A percentile compares a stretch with the other conserved stretches of the same genome.
phyloP scores from a whole-genome alignment of 139 green algal genomes.

The Chlorella sp. region DNA sequence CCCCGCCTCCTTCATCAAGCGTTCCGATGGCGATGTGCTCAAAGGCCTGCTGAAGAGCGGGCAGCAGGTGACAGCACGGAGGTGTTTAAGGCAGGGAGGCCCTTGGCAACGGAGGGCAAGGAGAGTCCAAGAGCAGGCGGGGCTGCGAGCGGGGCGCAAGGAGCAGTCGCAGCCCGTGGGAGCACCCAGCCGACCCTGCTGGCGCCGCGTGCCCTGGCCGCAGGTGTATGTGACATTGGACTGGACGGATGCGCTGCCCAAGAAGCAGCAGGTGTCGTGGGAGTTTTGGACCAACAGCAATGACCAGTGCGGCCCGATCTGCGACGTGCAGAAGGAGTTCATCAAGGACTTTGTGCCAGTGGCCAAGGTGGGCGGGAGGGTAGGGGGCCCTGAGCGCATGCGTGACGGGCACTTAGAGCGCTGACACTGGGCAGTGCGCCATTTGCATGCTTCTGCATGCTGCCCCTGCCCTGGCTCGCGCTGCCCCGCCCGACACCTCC shows the following conservation, averaged over 20 bases:
- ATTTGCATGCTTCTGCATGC: background rate
- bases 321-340: constrained; percentile 79
- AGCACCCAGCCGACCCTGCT: too few species aligned
- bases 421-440: background rate
- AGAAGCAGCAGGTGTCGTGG: constrained; percentile 73
- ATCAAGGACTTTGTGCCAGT: constrained; percentile 68
- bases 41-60: constrained; percentile 63
- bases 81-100: too few species aligned
- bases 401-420: background rate
- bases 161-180: too few species aligned
- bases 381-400: background rate
- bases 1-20: constrained; percentile 77
- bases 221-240: constrained; percentile 63
- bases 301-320: constrained; percentile 78
- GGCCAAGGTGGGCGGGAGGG: constrained; percentile 40
- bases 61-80: too few species aligned
- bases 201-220: too few species aligned
- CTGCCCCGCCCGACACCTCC: background rate
- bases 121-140: too few species aligned
- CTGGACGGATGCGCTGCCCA: constrained; percentile 82
- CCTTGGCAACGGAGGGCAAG: too few species aligned
- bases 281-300: constrained; percentile 95
- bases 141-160: too few species aligned
- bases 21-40: constrained; percentile 64
- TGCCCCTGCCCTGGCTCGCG: background rate